These are phyloP conservation scores for Pseudozyma tsukubaensis DNA, from an alignment of 1,284 basidiomycete species.

Conservation along the genomic window DNA sequence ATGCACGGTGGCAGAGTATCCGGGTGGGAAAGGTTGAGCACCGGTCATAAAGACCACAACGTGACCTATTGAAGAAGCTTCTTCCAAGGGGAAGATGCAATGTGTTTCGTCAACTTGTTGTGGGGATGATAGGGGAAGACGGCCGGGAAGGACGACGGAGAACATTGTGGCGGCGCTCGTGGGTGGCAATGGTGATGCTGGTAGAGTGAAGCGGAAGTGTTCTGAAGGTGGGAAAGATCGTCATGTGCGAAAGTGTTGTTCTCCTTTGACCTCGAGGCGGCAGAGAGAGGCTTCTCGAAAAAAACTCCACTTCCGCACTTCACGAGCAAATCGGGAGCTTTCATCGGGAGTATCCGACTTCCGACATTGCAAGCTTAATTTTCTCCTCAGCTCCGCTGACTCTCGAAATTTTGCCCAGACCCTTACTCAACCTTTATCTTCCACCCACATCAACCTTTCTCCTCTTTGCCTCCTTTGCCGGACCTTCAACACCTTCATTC, in stretches of 20 bases:
- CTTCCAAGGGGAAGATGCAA: conserved; percentile 61
- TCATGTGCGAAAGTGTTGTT: not conserved
- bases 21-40: conserved; percentile 61
- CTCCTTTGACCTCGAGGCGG: not conserved
- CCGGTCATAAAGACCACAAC: conserved; percentile 67
- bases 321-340: not conserved
- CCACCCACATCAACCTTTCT: not conserved
- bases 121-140: conserved; percentile 58
- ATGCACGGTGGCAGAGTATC: conserved; percentile 64
- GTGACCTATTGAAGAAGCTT: conserved; percentile 57
- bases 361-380: not conserved
- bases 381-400: not conserved
- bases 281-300: conserved; percentile 7
- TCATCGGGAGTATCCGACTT: conserved; percentile 9
- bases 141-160: conserved; percentile 63
- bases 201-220: not conserved
- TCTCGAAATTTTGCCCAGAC: conserved; percentile 5
- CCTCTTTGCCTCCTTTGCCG: not conserved
- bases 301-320: conserved; percentile 10
- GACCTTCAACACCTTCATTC: not conserved
- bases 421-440: not conserved
- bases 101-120: conserved; percentile 67
- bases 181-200: not conserved
- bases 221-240: not conserved
- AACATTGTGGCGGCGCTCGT: conserved; percentile 52